A percentile compares a stretch with the other conserved stretches of the same genome.
Evolutionary conservation across 1,284 basidiomycete genomes (phyloP).

Genomic region (Bondarzewia mesenterica): DNA sequence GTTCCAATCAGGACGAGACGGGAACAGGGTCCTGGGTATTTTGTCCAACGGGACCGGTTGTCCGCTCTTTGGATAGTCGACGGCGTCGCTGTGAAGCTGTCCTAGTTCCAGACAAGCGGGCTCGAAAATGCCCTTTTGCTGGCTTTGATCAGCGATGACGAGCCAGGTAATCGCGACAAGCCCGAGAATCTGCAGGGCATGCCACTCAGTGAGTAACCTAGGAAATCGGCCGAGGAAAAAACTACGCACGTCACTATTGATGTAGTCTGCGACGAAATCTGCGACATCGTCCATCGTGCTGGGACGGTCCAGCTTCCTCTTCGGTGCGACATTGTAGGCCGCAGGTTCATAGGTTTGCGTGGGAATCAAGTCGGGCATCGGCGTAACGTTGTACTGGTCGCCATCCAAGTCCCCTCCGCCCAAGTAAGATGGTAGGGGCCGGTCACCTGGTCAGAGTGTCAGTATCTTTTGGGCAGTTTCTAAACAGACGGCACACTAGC

Average conservation of each 20-base stretch:
- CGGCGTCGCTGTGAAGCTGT: constrained; percentile 59
- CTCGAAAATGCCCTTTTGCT: constrained; percentile 48
- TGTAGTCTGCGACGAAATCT: constrained; percentile 68
- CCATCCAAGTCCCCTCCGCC: constrained; percentile 65
- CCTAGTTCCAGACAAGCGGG: constrained; percentile 54
- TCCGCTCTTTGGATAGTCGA: constrained; percentile 57
- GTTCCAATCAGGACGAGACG: constrained; percentile 50
- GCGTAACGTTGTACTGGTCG: constrained; percentile 28
- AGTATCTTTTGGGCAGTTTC: neutral
- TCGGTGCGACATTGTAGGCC: constrained; percentile 39
- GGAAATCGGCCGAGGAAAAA: neutral
- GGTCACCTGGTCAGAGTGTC: constrained; percentile 29
- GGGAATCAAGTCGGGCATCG: constrained; percentile 26
- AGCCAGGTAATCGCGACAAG: constrained; percentile 54
- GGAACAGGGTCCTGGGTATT: constrained; percentile 38
- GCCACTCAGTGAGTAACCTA: neutral
- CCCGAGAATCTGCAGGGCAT: constrained; percentile 48
- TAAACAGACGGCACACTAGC: constrained; percentile 20
- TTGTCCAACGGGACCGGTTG: constrained; percentile 38
- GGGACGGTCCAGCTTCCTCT: constrained; percentile 38
- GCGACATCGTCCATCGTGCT: constrained; percentile 67
- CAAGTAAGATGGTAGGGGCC: constrained; percentile 54
- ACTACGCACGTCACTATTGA: constrained; percentile 49
- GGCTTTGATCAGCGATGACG: constrained; percentile 51
- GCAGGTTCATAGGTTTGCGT: constrained; percentile 32